These are phyloP conservation scores for Amanita molliuscula DNA, from an alignment of 768 basidiomycete species.

Conservation along the genomic window DNA sequence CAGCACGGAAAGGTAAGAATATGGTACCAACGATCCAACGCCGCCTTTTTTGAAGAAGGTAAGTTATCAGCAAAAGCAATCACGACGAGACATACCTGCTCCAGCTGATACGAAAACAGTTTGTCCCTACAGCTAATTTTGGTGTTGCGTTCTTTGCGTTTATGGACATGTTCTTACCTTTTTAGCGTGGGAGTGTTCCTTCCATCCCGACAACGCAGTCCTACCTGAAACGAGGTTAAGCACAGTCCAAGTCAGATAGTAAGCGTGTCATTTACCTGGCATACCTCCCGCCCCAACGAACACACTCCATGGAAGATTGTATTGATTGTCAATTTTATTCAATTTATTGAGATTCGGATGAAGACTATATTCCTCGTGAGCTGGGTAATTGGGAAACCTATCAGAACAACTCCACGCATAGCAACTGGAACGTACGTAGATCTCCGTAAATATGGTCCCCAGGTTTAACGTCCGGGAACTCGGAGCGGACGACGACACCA, in stretches of 20 bases:
- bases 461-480: conserved; percentile 18
- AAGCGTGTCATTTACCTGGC: conserved; percentile 25
- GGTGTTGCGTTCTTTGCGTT: neutral
- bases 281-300: conserved; percentile 40
- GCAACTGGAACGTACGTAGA: conserved; percentile 14
- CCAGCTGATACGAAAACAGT: conserved; percentile 30
- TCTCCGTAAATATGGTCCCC: conserved; percentile 32
- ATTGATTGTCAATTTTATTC: conserved; percentile 21
- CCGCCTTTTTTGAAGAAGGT: conserved; percentile 17
- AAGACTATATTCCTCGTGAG: conserved; percentile 26
- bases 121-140: conserved; percentile 21
- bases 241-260: neutral
- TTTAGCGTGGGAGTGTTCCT: conserved; percentile 26
- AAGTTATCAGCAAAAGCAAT: neutral
- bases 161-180: conserved; percentile 15
- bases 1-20: neutral
- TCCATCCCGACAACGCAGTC: conserved; percentile 31
- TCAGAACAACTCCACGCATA: neutral
- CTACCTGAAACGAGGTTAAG: conserved; percentile 21
- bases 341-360: conserved; percentile 8
- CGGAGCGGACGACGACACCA: conserved; percentile 35
- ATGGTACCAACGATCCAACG: conserved; percentile 48
- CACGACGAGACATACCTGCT: conserved; percentile 10
- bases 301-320: conserved; percentile 29
- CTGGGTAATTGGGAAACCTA: conserved; percentile 9